Percentiles rank a stretch among this genome's conserved stretches.
Evolutionary conservation across 108 stramenopile species (phyloP).

Genomic region (Phaeodactylum tricornutum): DNA sequence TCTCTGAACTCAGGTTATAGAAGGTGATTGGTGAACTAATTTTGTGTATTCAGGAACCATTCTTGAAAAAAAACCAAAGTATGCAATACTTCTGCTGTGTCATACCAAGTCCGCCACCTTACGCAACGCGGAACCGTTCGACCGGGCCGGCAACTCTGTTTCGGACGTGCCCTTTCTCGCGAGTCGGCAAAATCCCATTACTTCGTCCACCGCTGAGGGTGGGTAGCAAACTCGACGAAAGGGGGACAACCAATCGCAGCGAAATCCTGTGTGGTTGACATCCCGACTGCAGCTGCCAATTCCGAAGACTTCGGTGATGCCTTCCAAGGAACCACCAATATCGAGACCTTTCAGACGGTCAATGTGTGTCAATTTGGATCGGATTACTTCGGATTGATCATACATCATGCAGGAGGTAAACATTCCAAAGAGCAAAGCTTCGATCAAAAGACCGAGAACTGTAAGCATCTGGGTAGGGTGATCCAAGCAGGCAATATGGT

Average conservation of each 20-base stretch:
- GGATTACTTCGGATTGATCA: conserved; percentile 91
- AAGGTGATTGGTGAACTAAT: too few species aligned
- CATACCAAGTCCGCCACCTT: too few species aligned
- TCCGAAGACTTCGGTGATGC: conserved; percentile 78
- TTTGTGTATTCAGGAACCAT: too few species aligned
- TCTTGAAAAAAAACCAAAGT: too few species aligned
- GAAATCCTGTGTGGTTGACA: conserved; percentile 25
- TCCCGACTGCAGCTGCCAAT: conserved; percentile 6
- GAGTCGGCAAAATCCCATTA: conserved; percentile 85
- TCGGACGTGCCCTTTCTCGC: too few species aligned
- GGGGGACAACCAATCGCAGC: conserved; percentile 70
- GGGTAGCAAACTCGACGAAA: conserved; percentile 77
- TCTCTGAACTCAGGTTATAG: too few species aligned
- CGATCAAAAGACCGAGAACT: conserved; percentile 58
- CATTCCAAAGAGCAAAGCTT: conserved; percentile 89
- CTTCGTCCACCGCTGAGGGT: conserved; percentile 49
- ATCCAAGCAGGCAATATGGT: conserved; percentile 47
- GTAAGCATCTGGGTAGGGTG: conserved; percentile 53
- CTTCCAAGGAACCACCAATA: conserved; percentile 25
- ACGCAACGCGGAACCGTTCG: too few species aligned
- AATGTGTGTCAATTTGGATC: conserved; percentile 90
- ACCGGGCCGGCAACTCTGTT: too few species aligned
- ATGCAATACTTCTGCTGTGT: too few species aligned
- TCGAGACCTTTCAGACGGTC: conserved; percentile 86
- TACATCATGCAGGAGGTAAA: conserved; percentile 98